Conservation (phyloP, 352 stramenopile genomes). For the Albugo candida region DNA sequence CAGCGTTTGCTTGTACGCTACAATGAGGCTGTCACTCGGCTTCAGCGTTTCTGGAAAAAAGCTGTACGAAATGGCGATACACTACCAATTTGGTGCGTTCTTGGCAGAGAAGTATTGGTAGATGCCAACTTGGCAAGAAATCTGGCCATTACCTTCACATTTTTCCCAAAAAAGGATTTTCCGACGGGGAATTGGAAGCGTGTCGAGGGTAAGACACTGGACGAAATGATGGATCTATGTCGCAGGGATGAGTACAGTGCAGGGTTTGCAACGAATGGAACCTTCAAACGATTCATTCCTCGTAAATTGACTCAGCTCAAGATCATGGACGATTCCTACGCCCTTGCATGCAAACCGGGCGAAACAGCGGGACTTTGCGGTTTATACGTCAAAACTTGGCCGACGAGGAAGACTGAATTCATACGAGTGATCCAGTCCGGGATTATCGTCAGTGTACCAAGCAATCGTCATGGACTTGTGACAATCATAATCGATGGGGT, state of each 20-base stretch:
- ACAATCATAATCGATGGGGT: slow-evolving; percentile 39
- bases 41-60: slow-evolving; percentile 52
- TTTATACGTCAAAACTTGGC: slow-evolving; percentile 42
- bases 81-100: slow-evolving; percentile 36
- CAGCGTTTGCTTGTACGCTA: slow-evolving; percentile 14
- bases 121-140: slow-evolving; percentile 36
- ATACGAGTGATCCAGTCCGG: slow-evolving; percentile 20
- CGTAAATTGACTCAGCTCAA: slow-evolving; percentile 53
- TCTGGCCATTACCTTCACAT: slow-evolving; percentile 50
- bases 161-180: slow-evolving; percentile 58
- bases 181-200: slow-evolving; percentile 37
- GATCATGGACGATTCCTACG: slow-evolving; percentile 12
- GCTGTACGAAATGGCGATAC: slow-evolving; percentile 47
- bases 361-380: slow-evolving; percentile 3
- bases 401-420: slow-evolving; percentile 17
- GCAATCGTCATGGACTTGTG: slow-evolving; percentile 38
- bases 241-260: slow-evolving; percentile 49
- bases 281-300: slow-evolving; percentile 57
- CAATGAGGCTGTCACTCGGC: slow-evolving; percentile 18
- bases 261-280: slow-evolving; percentile 44
- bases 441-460: slow-evolving; percentile 26
- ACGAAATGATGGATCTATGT: slow-evolving; percentile 35
- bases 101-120: slow-evolving; percentile 41
- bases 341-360: neutral
- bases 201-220: slow-evolving; percentile 8